A percentile compares a stretch with the other conserved stretches of the same genome.
Evolutionary conservation across 768 basidiomycete genomes (phyloP).

Genomic region (Naganishia onofrii): DNA sequence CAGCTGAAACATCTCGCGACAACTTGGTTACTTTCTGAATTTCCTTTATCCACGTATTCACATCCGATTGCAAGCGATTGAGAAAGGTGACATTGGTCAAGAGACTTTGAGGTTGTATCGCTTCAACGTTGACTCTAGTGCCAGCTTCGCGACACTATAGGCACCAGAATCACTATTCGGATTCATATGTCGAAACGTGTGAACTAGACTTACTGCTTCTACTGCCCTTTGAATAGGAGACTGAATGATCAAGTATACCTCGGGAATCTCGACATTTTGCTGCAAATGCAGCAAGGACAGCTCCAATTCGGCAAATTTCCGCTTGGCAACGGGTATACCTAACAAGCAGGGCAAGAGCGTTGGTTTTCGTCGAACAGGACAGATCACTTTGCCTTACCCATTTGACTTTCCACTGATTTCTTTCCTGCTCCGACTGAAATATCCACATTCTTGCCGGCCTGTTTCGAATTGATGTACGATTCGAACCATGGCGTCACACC

Average conservation of each 20-base stretch:
- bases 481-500: slow-evolving; percentile 99
- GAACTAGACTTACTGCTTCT: slow-evolving; percentile 54
- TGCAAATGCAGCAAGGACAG: slow-evolving; percentile 89
- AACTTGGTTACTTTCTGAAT: slow-evolving; percentile 96
- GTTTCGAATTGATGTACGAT: slow-evolving; percentile 83
- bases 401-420: slow-evolving; percentile 76
- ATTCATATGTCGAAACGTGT: not conserved
- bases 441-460: slow-evolving; percentile 54
- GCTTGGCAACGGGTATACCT: slow-evolving; percentile 97
- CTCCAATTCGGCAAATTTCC: slow-evolving; percentile 97
- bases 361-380: not conserved
- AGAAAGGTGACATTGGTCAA: slow-evolving; percentile 87
- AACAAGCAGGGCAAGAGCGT: slow-evolving; percentile 15
- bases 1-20: slow-evolving; percentile 79
- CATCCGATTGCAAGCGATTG: slow-evolving; percentile 85
- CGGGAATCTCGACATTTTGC: slow-evolving; percentile 98
- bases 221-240: slow-evolving; percentile 83
- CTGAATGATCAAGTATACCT: slow-evolving; percentile 88
- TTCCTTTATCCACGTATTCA: slow-evolving; percentile 97
- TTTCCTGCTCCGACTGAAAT: slow-evolving; percentile 41
- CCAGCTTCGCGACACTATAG: slow-evolving; percentile 51
- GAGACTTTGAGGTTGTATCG: slow-evolving; percentile 70
- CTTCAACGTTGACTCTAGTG: slow-evolving; percentile 63
- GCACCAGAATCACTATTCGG: not conserved
- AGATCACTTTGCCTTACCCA: slow-evolving; percentile 58